Base-by-base conservation (phyloP, 2,329 filamentous ascomycete species). In the Pestalotiopsis sp. region DNA sequence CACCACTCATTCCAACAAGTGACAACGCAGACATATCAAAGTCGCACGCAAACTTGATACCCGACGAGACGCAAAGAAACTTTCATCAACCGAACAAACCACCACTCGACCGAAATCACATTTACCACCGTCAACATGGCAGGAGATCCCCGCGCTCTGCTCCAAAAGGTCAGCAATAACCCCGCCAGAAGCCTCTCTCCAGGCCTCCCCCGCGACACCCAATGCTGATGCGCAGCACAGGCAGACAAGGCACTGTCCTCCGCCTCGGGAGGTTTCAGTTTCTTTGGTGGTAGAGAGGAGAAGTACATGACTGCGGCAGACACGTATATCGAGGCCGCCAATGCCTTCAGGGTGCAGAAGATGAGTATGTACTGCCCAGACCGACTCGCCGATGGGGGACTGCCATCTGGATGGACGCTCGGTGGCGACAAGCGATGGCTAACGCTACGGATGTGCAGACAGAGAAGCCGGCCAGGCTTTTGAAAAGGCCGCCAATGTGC, bases 261-360 rank as follows among this genome's bases (percentile, higher is more conserved):
- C 73, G 95, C 95, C 55, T 85, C 89, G 23, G 86, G 92, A 36
- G 95, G 95, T 75, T 98, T 97, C 83, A 93, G 91, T 79, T 90
- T 97, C 82, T 98, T 99, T 75, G 93, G 94, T 58, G 93, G 93
- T 60, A 88, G 91, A 69, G 88, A 93, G 76, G 94, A 97, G 72
- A 98, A 98, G 81, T 95, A 93, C 78, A 93, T 97, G 82, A 90
- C 91, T 82, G 95, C 95, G 14, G 93, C 93, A 71, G 94, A 98
- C 74, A 85, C 96, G 72, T 98, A 94, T 78, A 90, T 89, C 20
- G 91, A 97, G 80, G 95, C 95, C 55, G 96, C 91, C 71, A 97
- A 98, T 84, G 93, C 93, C 69, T 98, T 97, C 81, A 89, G 93
- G 77, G 90, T 97, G 85, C 91, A 96, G 82, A 93, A 93, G 79